Conservation (phyloP, 2,329 filamentous ascomycete genomes). For the Fusarium xyrophilum region DNA sequence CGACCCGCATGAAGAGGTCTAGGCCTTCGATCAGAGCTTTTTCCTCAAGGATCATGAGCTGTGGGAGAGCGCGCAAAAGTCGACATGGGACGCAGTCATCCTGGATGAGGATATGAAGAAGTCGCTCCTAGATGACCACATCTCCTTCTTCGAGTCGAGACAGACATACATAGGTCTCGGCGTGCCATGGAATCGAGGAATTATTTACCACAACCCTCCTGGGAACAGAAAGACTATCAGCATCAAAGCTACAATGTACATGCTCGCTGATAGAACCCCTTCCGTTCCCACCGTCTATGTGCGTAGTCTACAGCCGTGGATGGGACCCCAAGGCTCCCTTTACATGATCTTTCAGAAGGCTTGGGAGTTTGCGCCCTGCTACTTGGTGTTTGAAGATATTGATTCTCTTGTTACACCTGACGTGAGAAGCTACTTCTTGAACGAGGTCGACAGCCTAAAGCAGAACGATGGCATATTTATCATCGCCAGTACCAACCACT, state of each 20-base stretch:
- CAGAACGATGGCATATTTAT: background rate
- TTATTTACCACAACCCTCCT: background rate
- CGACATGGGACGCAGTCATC: background rate
- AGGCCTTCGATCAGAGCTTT: background rate
- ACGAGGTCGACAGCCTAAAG: background rate
- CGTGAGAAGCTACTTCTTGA: background rate
- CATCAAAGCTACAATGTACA: background rate
- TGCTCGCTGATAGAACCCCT: background rate
- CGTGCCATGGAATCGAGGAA: background rate
- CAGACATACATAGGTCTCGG: background rate
- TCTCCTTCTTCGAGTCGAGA: background rate
- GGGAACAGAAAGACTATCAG: background rate
- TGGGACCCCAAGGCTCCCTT: background rate
- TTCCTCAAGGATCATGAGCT: background rate
- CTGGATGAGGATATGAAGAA: background rate
- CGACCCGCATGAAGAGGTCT: background rate
- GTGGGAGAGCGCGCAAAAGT: background rate
- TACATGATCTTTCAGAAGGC: background rate
- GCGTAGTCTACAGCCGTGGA: background rate
- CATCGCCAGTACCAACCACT: background rate
- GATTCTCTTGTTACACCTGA: background rate
- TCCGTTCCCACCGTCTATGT: background rate
- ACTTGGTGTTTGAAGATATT: background rate
- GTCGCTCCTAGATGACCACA: background rate
- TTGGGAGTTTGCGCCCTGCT: background rate